Base-by-base conservation (phyloP, 2,329 filamentous ascomycete species). In the Coleophoma crateriformis region DNA sequence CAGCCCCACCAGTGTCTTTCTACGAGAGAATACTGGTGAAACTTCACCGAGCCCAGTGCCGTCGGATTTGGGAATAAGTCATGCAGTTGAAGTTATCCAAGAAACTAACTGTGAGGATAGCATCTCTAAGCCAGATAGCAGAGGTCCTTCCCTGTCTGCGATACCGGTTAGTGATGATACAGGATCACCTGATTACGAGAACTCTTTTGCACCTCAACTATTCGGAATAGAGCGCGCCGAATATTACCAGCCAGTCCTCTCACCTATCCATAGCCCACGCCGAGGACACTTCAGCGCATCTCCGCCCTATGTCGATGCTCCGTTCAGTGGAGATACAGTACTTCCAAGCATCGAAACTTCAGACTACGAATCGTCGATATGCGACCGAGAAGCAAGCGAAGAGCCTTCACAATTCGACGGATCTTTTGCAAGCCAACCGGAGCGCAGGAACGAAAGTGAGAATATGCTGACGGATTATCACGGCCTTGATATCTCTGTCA, bases 171-270 rank as follows among this genome's bases (percentile, higher is more conserved):
- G 27, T 27, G 27, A 27, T 27, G 8, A 27, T 27, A 10, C 6
- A 7, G 27, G 8, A 27, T 27, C 27, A 7, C 27, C 27, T 27
- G 27, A 27, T 10, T 27, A 10, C 8, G 27, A 27, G 6, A 27
- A 7, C 27, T 27, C 27, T 10, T 27, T 27, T 27, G 5, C 27
- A n/a, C 52, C 51, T 6, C 54, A 57, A 45, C 51, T 57, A 19
- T 44, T 47, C 15, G 45, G 54, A 40, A 49, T 54, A 17, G 54
- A 58, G 44, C 51, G 54, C 45, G 50, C 53, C n/a, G 48, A 54
- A 34, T 55, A 57, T 27, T 58, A 58, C 39, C 52, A 39, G 13
- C 54, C 53, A 22, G 17, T 46, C 1, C 34, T 56, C 4, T 50
- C 48, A 14, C 48, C 48, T 42, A 50, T 44, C 20, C 32, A 37